phyloP scores from a whole-genome alignment of 495 filamentous ascomycete species.

The Gamarada debralockiae region DNA sequence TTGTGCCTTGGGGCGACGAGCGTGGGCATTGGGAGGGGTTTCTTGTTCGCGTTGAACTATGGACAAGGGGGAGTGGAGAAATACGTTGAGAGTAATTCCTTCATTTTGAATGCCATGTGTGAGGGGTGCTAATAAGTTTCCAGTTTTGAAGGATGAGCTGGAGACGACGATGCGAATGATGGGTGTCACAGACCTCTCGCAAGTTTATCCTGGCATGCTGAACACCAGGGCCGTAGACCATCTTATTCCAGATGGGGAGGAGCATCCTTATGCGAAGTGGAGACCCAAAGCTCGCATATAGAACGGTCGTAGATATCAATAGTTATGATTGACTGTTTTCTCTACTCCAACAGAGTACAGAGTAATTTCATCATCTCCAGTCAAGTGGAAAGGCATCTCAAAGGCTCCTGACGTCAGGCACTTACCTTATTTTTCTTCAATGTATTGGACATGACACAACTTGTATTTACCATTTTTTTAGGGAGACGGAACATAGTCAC shows the following conservation, averaged over 20 bases:
- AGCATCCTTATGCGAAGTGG: constrained; percentile 62
- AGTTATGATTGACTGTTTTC: too few species aligned
- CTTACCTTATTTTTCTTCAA: too few species aligned
- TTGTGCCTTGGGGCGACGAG: constrained; percentile 61
- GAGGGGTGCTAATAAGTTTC: background rate
- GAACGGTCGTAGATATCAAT: too few species aligned
- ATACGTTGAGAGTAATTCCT: constrained; percentile 48
- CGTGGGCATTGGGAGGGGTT: constrained; percentile 61
- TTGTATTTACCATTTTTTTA: too few species aligned
- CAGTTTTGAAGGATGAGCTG: constrained; percentile 73
- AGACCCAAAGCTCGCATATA: constrained; percentile 26
- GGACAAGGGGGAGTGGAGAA: constrained; percentile 73
- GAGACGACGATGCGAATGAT: constrained; percentile 76
- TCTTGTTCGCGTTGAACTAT: constrained; percentile 61
- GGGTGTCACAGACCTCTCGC: constrained; percentile 66
- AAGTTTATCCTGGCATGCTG: constrained; percentile 64
- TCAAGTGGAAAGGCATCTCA: too few species aligned
- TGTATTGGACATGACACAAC: too few species aligned
- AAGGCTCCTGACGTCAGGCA: too few species aligned
- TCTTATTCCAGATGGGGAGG: constrained; percentile 49
- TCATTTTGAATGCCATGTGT: background rate
- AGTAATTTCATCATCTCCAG: too few species aligned
- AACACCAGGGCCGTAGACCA: constrained; percentile 71
- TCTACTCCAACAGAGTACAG: too few species aligned
- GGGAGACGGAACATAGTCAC: too few species aligned